Conservation (phyloP, 2,329 filamentous ascomycete species). For the Aspergillus novoparasiticus region DNA sequence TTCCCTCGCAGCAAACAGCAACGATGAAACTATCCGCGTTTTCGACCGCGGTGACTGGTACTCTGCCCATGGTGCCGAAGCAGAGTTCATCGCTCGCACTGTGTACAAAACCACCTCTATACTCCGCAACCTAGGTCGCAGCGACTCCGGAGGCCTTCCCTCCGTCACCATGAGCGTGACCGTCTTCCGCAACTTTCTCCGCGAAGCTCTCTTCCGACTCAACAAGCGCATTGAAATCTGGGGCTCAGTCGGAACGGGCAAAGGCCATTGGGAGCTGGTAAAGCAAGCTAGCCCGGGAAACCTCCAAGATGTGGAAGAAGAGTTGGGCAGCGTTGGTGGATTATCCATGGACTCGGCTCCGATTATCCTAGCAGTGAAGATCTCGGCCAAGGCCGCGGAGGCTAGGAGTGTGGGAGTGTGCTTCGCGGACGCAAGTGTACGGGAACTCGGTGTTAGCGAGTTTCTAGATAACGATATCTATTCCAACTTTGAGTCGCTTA, state of each 20-base stretch:
- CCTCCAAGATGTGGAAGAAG: conserved; percentile 94
- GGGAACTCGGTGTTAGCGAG: conserved; percentile 94
- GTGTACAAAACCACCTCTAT: conserved; percentile 99
- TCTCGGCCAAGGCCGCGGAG: conserved; percentile 83
- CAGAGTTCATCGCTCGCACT: conserved; percentile 56
- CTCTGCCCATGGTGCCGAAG: conserved; percentile 61
- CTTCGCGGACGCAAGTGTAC: conserved; percentile 94
- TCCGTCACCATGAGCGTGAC: conserved; percentile 96
- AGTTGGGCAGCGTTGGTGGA: conserved; percentile 66
- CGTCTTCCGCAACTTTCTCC: conserved; percentile 91
- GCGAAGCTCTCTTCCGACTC: conserved; percentile 88
- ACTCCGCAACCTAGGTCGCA: conserved; percentile 82
- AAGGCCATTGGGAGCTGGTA: conserved; percentile 81
- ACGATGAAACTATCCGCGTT: conserved; percentile 72
- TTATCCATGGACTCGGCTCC: conserved; percentile 78
- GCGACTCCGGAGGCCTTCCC: conserved; percentile 79
- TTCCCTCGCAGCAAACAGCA: conserved; percentile 70
- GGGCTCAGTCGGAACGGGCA: conserved; percentile 72
- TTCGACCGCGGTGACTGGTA: conserved; percentile 96
- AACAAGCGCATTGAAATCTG: conserved; percentile 92
- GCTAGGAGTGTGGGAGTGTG: conserved; percentile 88
- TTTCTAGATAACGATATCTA: conserved; percentile 99
- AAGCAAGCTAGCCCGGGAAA: conserved; percentile 97
- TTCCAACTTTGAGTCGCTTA: conserved; percentile 93
- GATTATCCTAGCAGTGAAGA: conserved; percentile 93